A percentile compares a stretch with the other conserved stretches of the same genome.
Conservation (phyloP, 805 yeast species). For the Saccharomycopsis babjevae region DNA sequence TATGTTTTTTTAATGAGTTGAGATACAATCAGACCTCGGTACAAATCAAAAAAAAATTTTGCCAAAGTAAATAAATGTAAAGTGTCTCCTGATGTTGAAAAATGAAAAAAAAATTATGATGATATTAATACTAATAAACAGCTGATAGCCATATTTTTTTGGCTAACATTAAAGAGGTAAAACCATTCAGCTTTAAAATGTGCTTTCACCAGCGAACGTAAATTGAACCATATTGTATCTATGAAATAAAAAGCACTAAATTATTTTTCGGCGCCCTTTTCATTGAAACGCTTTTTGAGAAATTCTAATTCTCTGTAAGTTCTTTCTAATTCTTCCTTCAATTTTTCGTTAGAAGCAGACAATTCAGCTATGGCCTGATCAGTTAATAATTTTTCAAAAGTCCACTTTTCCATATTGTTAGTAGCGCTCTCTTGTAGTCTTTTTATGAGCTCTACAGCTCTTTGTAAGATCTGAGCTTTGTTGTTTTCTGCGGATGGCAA, state of each 20-base stretch:
- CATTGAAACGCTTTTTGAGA: conserved; percentile 41
- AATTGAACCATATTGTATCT: too few relatives aligned
- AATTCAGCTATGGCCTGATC: conserved; percentile 88
- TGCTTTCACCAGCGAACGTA: too few relatives aligned
- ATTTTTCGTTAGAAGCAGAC: conserved; percentile 74
- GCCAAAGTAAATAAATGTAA: too few relatives aligned
- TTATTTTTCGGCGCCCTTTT: not conserved
- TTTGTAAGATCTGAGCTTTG: conserved; percentile 79
- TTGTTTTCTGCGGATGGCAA: conserved; percentile 80
- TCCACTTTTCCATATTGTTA: conserved; percentile 88
- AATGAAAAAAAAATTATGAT: too few relatives aligned
- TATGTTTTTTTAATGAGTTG: too few relatives aligned
- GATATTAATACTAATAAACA: too few relatives aligned
- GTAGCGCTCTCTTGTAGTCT: conserved; percentile 84
- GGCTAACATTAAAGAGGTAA: not conserved
- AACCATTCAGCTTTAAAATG: not conserved
- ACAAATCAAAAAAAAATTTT: too few relatives aligned
- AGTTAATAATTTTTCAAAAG: conserved; percentile 80
- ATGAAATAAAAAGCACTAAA: not conserved
- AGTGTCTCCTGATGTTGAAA: too few relatives aligned
- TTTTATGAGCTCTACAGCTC: conserved; percentile 86
- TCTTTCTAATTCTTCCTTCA: conserved; percentile 78
- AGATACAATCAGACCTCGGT: too few relatives aligned
- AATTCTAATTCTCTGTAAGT: conserved; percentile 88
- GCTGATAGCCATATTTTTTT: too few relatives aligned